phyloP scores from a whole-genome alignment of 495 filamentous ascomycete genomes.

The Aspergillus avenaceus region DNA sequence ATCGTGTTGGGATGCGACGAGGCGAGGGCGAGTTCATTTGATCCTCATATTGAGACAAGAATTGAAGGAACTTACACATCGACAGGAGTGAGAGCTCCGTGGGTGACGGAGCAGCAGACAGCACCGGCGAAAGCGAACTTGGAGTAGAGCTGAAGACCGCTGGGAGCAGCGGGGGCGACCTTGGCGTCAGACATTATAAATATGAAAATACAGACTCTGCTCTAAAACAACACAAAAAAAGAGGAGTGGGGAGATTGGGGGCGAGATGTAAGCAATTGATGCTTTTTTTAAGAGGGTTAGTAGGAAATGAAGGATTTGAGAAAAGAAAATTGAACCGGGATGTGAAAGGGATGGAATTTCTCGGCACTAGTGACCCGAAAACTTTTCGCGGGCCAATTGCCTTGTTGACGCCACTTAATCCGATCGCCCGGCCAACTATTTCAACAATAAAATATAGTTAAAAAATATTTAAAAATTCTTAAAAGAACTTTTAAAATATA shows the following conservation, averaged over 20 bases:
- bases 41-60: background rate
- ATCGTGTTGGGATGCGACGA: too few relatives aligned
- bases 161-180: conserved; percentile 39
- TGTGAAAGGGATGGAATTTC: conserved; percentile 38
- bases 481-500: too few relatives aligned
- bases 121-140: conserved; percentile 91
- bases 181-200: conserved; percentile 39
- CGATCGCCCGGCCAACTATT: conserved; percentile 34
- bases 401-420: conserved; percentile 21
- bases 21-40: conserved; percentile 9
- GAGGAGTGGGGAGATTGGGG: conserved; percentile 15
- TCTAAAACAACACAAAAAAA: conserved; percentile 13
- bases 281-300: too few relatives aligned
- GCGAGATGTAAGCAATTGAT: conserved; percentile 20
- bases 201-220: conserved; percentile 11
- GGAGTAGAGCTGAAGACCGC: conserved; percentile 61
- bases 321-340: conserved; percentile 25
- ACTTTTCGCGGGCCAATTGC: conserved; percentile 40
- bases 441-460: background rate
- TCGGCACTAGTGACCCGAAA: conserved; percentile 24
- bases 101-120: conserved; percentile 90
- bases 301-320: conserved; percentile 15
- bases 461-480: background rate
- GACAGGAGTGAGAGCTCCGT: conserved; percentile 87
- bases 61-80: conserved; percentile 75